Evolutionary conservation across 2,329 filamentous ascomycete species (phyloP), one percentile per base, ranked within the genome.

Genomic region (Trichoderma lentiforme): DNA sequence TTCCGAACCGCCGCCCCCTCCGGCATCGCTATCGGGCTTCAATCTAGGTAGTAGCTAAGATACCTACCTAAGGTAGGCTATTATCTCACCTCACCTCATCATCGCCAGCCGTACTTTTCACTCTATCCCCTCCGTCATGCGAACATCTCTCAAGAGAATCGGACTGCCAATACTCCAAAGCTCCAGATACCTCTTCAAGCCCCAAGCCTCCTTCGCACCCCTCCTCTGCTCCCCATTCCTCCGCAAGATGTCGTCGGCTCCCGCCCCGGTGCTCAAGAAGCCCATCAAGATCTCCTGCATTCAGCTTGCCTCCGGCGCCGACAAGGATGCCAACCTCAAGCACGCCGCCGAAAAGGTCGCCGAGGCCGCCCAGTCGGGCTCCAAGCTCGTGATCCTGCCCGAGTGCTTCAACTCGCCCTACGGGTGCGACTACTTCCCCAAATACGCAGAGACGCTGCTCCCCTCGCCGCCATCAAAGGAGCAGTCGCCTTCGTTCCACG

Each of bases 361-460:
- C 74, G 91, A 94, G 81, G 95, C 96, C 6, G 91, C 94, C 28
- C 82, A 85, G 30, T 84, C 84, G 4, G 95, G 95, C 76, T 94
- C 95, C 73, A 90, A 92, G 71, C 90, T 99, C 73, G 91, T 98
- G 75, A 94, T 98, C 39, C 89, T 99, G 21, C 96, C 96, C 43
- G 96, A 99, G 85, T 99, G 96, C 87, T 99, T 99, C 90, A 99
- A 99, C 86, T 97, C 93, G 56, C 96, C 96, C 9, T 99, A 99
- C 83, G 96, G 96, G 76, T 94, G 91, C 75, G 82, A 94, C 79
- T 95, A 91, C 86, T 99, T 99, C 83, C 92, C 95, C 69, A 89
- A 91, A 73, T 98, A 98, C 82, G 95, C 96, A 76, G 96, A 99
- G 83, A 91, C 90, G 1, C 90, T 98, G n/a, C 83, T 84, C 63